Evolutionary conservation across 495 filamentous ascomycete species (phyloP).

Genomic region (Penicillium turbatum): DNA sequence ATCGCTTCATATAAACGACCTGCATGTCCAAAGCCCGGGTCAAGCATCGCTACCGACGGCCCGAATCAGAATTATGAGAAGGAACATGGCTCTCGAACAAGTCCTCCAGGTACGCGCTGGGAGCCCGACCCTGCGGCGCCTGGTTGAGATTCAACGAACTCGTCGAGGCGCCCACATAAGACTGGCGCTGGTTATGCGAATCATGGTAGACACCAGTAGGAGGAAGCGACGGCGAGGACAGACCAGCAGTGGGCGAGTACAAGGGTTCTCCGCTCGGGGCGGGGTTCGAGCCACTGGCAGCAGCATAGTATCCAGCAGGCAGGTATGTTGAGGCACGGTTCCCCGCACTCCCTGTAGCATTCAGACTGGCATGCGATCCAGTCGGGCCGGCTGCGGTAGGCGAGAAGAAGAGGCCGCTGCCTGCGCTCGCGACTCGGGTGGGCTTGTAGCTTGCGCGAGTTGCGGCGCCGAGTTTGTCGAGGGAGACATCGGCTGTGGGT

Average conservation of each 20-base stretch:
- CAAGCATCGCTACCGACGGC: conserved; percentile 3
- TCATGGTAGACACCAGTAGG: conserved; percentile 33
- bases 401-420: conserved; percentile 80
- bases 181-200: conserved; percentile 28
- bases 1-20: background rate
- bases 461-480: conserved; percentile 48
- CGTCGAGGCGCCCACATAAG: conserved; percentile 50
- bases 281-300: conserved; percentile 53
- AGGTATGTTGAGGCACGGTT: conserved; percentile 70
- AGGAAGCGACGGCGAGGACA: conserved; percentile 34
- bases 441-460: conserved; percentile 39
- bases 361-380: conserved; percentile 21
- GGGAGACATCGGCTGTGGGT: conserved; percentile 51
- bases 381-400: conserved; percentile 68
- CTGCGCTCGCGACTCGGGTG: conserved; percentile 44
- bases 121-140: conserved; percentile 68
- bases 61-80: conserved; percentile 13
- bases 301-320: conserved; percentile 87
- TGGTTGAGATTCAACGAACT: conserved; percentile 66
- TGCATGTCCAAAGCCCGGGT: background rate
- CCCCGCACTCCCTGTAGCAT: conserved; percentile 9
- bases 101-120: conserved; percentile 91
- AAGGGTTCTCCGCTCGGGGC: conserved; percentile 22
- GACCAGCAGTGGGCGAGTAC: conserved; percentile 18
- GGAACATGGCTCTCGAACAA: conserved; percentile 67